Conservation (phyloP, 2,329 filamentous ascomycete species). For the Thermoascus crustaceus region DNA sequence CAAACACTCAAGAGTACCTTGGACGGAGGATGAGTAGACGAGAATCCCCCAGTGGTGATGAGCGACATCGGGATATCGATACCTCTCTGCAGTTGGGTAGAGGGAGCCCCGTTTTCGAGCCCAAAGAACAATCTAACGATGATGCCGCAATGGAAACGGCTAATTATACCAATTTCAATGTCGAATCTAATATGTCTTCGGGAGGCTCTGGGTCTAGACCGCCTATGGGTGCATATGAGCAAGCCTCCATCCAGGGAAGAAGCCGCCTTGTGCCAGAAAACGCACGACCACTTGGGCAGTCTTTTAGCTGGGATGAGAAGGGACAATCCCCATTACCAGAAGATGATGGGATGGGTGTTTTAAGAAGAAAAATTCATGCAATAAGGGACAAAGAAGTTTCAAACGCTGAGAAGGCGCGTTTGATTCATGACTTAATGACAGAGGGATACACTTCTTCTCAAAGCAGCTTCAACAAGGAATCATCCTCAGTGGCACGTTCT, state of each 20-base stretch:
- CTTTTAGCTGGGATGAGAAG: constrained; percentile 11
- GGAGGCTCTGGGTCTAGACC: neutral
- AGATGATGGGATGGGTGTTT: constrained; percentile 66
- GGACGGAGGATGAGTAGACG: neutral
- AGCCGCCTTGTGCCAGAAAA: neutral
- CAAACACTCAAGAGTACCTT: neutral
- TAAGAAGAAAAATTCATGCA: constrained; percentile 59
- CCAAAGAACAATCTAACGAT: too few relatives aligned
- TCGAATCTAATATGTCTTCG: too few relatives aligned
- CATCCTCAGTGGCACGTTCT: constrained; percentile 14
- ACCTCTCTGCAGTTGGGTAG: too few relatives aligned
- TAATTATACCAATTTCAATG: too few relatives aligned
- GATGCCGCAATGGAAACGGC: too few relatives aligned
- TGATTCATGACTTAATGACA: constrained; percentile 63
- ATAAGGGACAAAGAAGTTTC: constrained; percentile 57
- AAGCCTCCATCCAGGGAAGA: neutral
- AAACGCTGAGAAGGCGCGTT: constrained; percentile 57
- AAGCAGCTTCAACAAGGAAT: constrained; percentile 16
- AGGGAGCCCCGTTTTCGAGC: too few relatives aligned
- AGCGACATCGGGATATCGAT: too few relatives aligned
- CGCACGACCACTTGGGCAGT: neutral
- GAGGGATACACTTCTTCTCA: constrained; percentile 54
- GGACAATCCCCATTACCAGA: constrained; percentile 48
- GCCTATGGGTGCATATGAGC: neutral
- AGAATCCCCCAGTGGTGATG: too few relatives aligned